phyloP scores from a whole-genome alignment of 495 filamentous ascomycete genomes.

The Neurospora hispaniola region DNA sequence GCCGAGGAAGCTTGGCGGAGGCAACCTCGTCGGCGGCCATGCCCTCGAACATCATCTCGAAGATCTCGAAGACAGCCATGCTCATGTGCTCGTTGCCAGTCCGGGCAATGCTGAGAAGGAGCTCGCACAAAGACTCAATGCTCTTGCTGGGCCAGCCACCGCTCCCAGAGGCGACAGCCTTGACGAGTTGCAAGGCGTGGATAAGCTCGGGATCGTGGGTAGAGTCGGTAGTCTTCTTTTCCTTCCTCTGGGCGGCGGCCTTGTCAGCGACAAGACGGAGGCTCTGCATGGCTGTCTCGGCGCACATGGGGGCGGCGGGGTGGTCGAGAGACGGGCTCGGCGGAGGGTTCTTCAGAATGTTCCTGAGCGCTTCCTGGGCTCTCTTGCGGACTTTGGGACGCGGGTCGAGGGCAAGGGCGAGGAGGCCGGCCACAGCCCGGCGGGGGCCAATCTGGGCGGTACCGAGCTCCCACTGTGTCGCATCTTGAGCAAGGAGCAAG shows the following conservation, averaged over 20 bases:
- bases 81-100: conserved; percentile 90
- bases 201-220: conserved; percentile 74
- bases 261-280: conserved; percentile 56
- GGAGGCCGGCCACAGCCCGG: conserved; percentile 74
- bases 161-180: conserved; percentile 72
- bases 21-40: conserved; percentile 71
- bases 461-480: conserved; percentile 73
- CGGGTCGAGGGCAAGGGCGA: conserved; percentile 74
- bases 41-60: conserved; percentile 87
- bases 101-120: conserved; percentile 75
- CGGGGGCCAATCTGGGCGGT: conserved; percentile 79
- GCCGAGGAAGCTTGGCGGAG: conserved; percentile 75
- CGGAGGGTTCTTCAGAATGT: conserved; percentile 70
- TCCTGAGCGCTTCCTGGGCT: conserved; percentile 79
- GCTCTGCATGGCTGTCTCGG: conserved; percentile 71
- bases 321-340: conserved; percentile 88
- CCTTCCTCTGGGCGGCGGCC: conserved; percentile 50
- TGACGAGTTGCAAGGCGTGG: conserved; percentile 82
- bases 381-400: conserved; percentile 92
- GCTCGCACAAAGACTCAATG: conserved; percentile 81
- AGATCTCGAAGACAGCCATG: conserved; percentile 90
- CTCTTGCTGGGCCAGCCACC: conserved; percentile 96
- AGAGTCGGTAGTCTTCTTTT: conserved; percentile 48
- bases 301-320: conserved; percentile 90
- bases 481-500: conserved; percentile 79